A percentile compares a stretch with the other conserved stretches of the same genome.
These are phyloP conservation scores for Closterium sp. DNA, from an alignment of 139 green algal genomes.

Conservation along the genomic window DNA sequence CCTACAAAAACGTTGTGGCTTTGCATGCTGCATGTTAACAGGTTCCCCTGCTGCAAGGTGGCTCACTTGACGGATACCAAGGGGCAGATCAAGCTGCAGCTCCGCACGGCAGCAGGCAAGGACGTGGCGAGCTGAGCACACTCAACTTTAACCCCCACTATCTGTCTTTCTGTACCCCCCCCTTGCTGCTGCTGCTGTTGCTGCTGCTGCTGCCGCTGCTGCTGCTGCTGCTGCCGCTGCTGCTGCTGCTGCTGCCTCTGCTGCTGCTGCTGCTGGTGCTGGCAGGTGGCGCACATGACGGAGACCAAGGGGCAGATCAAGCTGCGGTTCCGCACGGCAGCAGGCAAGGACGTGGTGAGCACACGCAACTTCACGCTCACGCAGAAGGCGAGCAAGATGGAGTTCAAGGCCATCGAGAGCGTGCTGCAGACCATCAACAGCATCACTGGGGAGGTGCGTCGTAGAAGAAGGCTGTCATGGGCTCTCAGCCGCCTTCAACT, in stretches of 20 bases:
- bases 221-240: no score
- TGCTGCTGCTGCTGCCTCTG: no score
- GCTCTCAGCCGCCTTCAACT: background rate
- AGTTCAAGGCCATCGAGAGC: conserved; percentile 55
- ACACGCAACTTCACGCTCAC: conserved; percentile 80
- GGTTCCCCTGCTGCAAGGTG: conserved; percentile 5
- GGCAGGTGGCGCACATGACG: conserved; percentile 69
- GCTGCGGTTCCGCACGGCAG: conserved; percentile 74
- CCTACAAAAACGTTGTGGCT: no score
- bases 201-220: no score
- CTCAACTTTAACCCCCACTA: conserved; percentile 77
- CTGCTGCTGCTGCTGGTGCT: no score
- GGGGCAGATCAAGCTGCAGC: conserved; percentile 89
- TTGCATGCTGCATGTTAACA: no score
- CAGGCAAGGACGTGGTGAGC: conserved; percentile 71
- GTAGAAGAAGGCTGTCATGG: background rate
- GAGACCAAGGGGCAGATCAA: conserved; percentile 98
- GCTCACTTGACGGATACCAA: conserved; percentile 90
- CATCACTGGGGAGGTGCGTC: conserved; percentile 20
- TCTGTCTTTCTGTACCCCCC: no score
- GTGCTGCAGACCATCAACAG: conserved; percentile 35
- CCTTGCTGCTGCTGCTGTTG: no score
- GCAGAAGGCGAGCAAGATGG: conserved; percentile 50
- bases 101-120: conserved; percentile 64
- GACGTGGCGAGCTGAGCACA: conserved; percentile 76